Evolutionary conservation across 352 stramenopile genomes (phyloP).

Genomic region (Phytophthora pseudosyringae): DNA sequence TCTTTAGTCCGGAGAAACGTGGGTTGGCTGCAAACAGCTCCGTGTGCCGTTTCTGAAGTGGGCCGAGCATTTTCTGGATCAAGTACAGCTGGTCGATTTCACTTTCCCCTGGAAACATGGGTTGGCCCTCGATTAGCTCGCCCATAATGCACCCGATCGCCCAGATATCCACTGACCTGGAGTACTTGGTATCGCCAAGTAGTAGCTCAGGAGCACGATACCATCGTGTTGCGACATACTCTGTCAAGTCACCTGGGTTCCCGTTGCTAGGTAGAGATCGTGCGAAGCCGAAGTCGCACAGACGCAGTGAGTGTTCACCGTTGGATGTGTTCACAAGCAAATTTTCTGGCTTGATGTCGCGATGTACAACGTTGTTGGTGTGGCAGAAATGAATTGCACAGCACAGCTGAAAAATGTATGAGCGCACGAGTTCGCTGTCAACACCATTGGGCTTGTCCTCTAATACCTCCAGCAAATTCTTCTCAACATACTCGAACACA

Average conservation of each 20-base stretch:
- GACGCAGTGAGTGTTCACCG: conserved; percentile 95
- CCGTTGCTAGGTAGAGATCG: conserved; percentile 78
- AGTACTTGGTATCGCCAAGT: conserved; percentile 99
- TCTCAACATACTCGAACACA: conserved; percentile 98
- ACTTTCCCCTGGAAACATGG: conserved; percentile 98
- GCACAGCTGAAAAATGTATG: conserved; percentile 99
- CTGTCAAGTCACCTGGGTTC: conserved; percentile 95
- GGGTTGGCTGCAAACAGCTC: conserved; percentile 93
- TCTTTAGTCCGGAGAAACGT: conserved; percentile 93
- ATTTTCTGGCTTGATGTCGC: conserved; percentile 99
- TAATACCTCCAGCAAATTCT: conserved; percentile 96
- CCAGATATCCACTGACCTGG: conserved; percentile 96
- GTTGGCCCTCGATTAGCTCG: conserved; percentile 96
- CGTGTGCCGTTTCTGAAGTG: conserved; percentile 93
- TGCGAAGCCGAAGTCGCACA: conserved; percentile 99
- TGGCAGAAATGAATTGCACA: conserved; percentile 98
- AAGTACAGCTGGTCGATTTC: conserved; percentile 99
- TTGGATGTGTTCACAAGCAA: conserved; percentile 96
- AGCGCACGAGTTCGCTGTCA: conserved; percentile 93
- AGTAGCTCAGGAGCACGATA: conserved; percentile 99
- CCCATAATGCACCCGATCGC: conserved; percentile 98
- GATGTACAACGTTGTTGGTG: conserved; percentile 96
- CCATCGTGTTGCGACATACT: conserved; percentile 99
- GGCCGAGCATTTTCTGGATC: conserved; percentile 99
- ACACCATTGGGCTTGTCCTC: conserved; percentile 91